Percentiles rank a stretch among this genome's conserved stretches.
phyloP scores from a whole-genome alignment of 106 monocot species.

The Dendrobium chrysotoxum region DNA sequence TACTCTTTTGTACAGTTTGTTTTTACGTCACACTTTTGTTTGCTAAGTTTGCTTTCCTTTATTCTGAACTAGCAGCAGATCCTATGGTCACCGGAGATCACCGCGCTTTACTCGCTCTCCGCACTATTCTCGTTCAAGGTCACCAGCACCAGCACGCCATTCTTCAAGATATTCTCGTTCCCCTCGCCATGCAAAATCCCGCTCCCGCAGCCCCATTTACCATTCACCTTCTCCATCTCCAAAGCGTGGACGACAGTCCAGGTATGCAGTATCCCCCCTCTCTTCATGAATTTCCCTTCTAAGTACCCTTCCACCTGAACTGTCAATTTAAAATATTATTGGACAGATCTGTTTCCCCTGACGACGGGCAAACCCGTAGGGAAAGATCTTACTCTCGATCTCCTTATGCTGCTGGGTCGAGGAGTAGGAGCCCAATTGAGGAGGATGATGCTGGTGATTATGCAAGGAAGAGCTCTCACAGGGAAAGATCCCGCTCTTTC shows the following conservation, averaged over 20 bases:
- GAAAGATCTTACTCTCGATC: slow-evolving; percentile 16
- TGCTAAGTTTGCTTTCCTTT: background rate
- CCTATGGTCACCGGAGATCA: slow-evolving; percentile 9
- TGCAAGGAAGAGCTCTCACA: background rate
- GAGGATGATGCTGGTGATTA: background rate
- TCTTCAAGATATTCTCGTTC: slow-evolving; percentile 16
- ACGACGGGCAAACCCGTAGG: background rate
- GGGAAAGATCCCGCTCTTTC: slow-evolving; percentile 12
- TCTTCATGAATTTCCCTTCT: background rate
- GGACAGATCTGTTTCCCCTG: slow-evolving; percentile 9
- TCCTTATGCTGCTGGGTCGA: background rate
- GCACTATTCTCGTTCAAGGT: slow-evolving; percentile 19
- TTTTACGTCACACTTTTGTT: too few species aligned
- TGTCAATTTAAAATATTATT: background rate
- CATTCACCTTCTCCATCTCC: slow-evolving; percentile 14
- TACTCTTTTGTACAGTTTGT: too few species aligned
- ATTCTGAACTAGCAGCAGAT: background rate
- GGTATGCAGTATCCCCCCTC: background rate
- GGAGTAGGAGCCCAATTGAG: slow-evolving; percentile 16
- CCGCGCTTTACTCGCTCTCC: slow-evolving; percentile 15
- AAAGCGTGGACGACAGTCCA: background rate
- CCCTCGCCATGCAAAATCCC: slow-evolving; percentile 12
- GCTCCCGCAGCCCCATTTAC: slow-evolving; percentile 11
- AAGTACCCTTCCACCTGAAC: background rate
- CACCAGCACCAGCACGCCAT: slow-evolving; percentile 7